Base-by-base conservation (phyloP, 257 asterid species). In the Nicotiana tabacum region DNA sequence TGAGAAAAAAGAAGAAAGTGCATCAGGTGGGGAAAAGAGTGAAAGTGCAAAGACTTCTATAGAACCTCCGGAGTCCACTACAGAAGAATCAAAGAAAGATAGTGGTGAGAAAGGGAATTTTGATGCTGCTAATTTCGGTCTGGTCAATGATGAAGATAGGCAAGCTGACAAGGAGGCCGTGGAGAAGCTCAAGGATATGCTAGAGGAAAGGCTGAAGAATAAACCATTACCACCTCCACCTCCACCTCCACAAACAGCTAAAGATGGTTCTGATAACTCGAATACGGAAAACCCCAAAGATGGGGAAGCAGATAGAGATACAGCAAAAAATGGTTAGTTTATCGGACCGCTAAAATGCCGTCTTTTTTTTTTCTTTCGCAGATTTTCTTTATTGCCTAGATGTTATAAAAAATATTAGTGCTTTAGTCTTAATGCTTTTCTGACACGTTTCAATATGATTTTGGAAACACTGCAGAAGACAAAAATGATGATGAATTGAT, bases 201-300 rank as follows among this genome's bases (percentile, higher is more conserved):
- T 93, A 83, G 98, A 94, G 86, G 99, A 96, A 91, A 91, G 99
- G 85, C 77, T 94, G 89, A 96, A 87, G 90, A 93, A 82, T 88
- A 92, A 86, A 67, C 99, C 98, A 67, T 89, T 92, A 74, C 98
- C 98, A 11, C 99, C 99, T 61, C 99, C 96, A 67, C 97, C 94
- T 74, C 90, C 97, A 17, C 94, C 91, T 46, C 84, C 90, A 21
- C 93, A 77, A 76, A 69, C 82, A 83, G 56, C 85, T 84, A 84
- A 86, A 60, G 95, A 90, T 83, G 95, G 88, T 82, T 81, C 92
- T 81, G 88, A 84, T 35, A 88, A 86, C 89, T 85, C 96, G 78
- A 87, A 87, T 84, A 81, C 88, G 9, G 99, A 91, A 84, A 92
- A 87, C 86, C 89, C 96, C 79, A 91, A 91, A 87, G 97, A 90